phyloP scores from a whole-genome alignment of 2,329 filamentous ascomycete genomes.

The Colletotrichum limetticola region DNA sequence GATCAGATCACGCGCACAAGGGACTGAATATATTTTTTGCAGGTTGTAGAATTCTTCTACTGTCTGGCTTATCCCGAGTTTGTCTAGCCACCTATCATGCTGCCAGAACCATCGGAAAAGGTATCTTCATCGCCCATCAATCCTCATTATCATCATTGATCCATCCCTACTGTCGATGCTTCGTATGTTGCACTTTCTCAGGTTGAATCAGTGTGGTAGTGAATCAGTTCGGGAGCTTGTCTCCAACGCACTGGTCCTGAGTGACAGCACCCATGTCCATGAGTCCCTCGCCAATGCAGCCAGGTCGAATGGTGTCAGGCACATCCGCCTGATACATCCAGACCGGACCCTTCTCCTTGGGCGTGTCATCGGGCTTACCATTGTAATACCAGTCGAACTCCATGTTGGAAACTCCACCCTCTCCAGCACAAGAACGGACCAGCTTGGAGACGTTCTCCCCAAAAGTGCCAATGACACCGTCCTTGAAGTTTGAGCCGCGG shows the following conservation, averaged over 20 bases:
- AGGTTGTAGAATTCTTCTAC: too few species aligned
- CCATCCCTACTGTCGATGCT: background rate
- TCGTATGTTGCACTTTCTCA: too few species aligned
- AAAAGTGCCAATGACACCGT: background rate
- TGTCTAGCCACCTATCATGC: background rate
- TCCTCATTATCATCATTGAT: background rate
- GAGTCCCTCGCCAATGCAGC: background rate
- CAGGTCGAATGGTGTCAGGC: background rate
- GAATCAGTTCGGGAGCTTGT: background rate
- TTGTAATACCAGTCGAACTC: too few species aligned
- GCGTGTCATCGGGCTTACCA: background rate
- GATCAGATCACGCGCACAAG: background rate
- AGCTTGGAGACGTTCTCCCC: too few species aligned
- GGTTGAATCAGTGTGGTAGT: background rate
- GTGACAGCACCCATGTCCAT: background rate
- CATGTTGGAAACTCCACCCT: too few species aligned
- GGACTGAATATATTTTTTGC: too few species aligned
- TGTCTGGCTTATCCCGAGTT: background rate
- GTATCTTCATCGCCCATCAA: background rate
- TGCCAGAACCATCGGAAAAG: background rate
- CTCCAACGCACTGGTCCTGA: background rate
- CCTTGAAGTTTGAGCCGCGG: conserved; percentile 6
- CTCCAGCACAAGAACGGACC: too few species aligned
- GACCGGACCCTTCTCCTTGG: conserved; percentile 1
- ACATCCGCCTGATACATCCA: conserved; percentile 2